Base-by-base conservation (phyloP, 257 asterid species). In the Salvia rosmarinus region DNA sequence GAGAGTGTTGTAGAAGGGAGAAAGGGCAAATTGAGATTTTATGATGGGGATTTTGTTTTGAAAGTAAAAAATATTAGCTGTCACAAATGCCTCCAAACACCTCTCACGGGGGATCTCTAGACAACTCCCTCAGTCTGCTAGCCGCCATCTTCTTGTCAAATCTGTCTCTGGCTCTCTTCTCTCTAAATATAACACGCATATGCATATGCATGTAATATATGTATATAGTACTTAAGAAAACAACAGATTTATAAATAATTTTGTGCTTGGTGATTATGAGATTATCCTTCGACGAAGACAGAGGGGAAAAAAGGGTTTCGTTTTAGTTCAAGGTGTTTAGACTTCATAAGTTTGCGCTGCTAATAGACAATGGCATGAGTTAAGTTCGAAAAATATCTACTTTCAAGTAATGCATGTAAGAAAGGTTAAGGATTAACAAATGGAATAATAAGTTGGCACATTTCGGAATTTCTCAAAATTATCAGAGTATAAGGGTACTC, bases 101-200 rank as follows among this genome's bases (percentile, higher is more conserved):
- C 50, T 83, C 89, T 87, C 94, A 87, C 91, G 94, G 89, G 92
- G 83, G 85, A 65, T 78, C 40, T 83, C 75, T 80, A 75, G 47
- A 72, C 77, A 57, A n/a, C 13, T 49, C 19, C 30, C 64, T 64
- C 71, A 43, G 75, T 51, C 75, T 43, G 56, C 80, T 42, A 61
- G 58, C 77, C n/a, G 34, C 75, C 78, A 51, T 73, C 79, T 67
- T 63, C 73, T 67, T 70, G 51, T 75, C 75, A 9, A n/a, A n/a
- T n/a, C n/a, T n/a, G n/a, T 39, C 35, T n/a, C 72, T 10, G 64
- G 23, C 52, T 57, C 55, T 64, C 60, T n/a, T 40, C 66, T 49
- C 62, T 66, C 23, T 16, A n/a, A 30, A 65, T 21, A 16, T 9
- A 51, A 42, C 11, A 16, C 11, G 51, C 9, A n/a, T n/a, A n/a